Base-by-base conservation (phyloP, 2,329 filamentous ascomycete genomes). In the Sporothrix euskadiensis region DNA sequence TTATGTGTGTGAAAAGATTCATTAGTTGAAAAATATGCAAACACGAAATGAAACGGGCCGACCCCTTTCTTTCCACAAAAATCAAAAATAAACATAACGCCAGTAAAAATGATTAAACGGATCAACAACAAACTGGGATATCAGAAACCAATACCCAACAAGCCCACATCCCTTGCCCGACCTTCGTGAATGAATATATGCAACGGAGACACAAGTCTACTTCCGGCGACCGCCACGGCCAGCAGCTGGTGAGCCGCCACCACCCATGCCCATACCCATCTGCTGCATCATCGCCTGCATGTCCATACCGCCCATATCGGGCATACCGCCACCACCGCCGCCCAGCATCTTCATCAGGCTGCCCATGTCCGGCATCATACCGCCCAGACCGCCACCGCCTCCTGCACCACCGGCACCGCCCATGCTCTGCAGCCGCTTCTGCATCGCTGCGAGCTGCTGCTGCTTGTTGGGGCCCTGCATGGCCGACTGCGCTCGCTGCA, bases 401-500 rank as follows among this genome's bases (percentile, higher is more conserved):
- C 86, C 90, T 52, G 86, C 88, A 7, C 85, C 91, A 1, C 84
- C 88, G 1, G 84, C 90, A 47, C 92, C 93, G 47, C 95, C 96
- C 93, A 98, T 97, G 77, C 92, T 93, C 80, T 94, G 92, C 83
- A 99, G 85, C 14, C 94, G 88, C 84, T 97, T 97, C 84, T 99
- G 96, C 94, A 98, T 97, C 1, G 96, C 95, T 0, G 94, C 94
- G 83, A 98, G 88, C 82, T 98, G 95, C 81, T 97, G 94, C 44
- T 93, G 89, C 82, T 96, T 95, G 83, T 97, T 97, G 41, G 91
- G 92, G 61, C 94, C 94, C 39, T 91, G 93, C 90, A 98, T 94
- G 76, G 93, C 93, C 72, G 92, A 92, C 82, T 98, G 94, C 0
- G 94, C 94, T 70, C 91, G 90, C 81, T 98, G 94, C 91, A 98